Evolutionary conservation across 768 basidiomycete species (phyloP), one percentile per base, ranked within the genome.

Genomic region (Nidularia sp.): DNA sequence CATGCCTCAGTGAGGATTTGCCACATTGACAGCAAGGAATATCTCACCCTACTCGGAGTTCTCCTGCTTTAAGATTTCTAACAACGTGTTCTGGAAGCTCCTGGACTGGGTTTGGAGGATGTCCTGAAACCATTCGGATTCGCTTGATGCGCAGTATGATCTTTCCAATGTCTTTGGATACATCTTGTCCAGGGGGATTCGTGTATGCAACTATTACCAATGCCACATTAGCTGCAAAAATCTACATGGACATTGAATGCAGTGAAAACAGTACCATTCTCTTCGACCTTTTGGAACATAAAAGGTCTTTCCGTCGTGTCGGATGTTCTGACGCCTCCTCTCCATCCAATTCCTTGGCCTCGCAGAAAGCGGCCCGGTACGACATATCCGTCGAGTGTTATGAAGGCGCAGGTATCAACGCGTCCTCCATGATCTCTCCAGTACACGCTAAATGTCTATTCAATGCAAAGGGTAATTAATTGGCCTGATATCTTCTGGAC

Each of bases 291-390:
- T 47, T 76, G 69, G 54, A 89, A 88, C 34, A 78, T 56, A 61
- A 88, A 88, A 1, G 85, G 85, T 6, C 81, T 70, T 61, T 86
- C 83, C 2, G 76, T 74, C 0, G 62, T 57, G 3, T 63, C 56
- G 3, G 80, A 79, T 0, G 79, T 76, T 34, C 85, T 71, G 5
- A 85, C 66, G 1, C 80, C 82, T 48, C 70, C 61, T 32, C 86
- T 75, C n/a, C 60, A 76, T 13, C 83, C 66, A n/a, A 70, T 66
- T 0, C 87, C 86, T 10, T 66, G 51, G 4, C 86, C 86, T 32
- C 69, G 74, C 13, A 88, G 62, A 58, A 86, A 88, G 12, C 79
- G 68, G 4, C 86, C 88, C 1, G 87, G 80, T 1, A 84, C 80
- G 2, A 74, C 66, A 48, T 78, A 72, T 2, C 85, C 86, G 60